Evolutionary conservation across 2,329 filamentous ascomycete genomes (phyloP), one percentile per base, ranked within the genome.

Genomic region (Fusarium transvaalense): DNA sequence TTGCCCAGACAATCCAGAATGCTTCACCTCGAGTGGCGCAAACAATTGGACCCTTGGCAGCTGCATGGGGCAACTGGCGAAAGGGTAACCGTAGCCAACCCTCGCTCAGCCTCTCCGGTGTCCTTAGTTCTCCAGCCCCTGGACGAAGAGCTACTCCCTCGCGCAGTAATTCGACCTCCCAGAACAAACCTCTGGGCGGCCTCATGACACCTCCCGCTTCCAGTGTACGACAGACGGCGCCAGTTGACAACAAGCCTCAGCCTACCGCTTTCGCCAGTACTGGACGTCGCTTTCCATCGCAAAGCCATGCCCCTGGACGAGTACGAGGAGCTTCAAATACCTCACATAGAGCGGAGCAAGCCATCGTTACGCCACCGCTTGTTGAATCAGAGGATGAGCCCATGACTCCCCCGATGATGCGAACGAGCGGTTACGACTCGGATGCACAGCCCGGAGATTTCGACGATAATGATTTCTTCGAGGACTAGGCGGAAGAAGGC

Each of bases 31-130:
- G 93, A 32, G 91, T 97, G 17, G 93, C 92, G 8, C 91, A 97
- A 76, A 91, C 91, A 6, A 91, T 97, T 25, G 93, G 88, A 2
- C 88, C 88, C 25, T 78, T 90, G 37, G 87, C 93, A n/a, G 93
- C 94, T n/a, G 95, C 94, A n/a, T 97, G 94, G 88, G 94, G 93
- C 46, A 97, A 91, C 78, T 97, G 95, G 95, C 90, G 94, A 53
- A 95, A 91, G 77, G 88, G 86, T 17, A 86, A 84, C 72, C 87
- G 86, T 19, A 85, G 83, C 72, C 86, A 88, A 57, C 80, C 80
- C 8, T 80, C 81, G 17, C 82, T 85, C 66, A 77, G 82, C 74
- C 74, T 88, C 42, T 83, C 88, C 52, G 80, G 83, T 13, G 80
- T 79, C 27, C 72, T 83, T 37, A 81, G 79, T 51, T 83, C 85